Evolutionary conservation across 2,329 filamentous ascomycete species (phyloP), one percentile per base, ranked within the genome.

Genomic region (Verticillium nonalfalfae): DNA sequence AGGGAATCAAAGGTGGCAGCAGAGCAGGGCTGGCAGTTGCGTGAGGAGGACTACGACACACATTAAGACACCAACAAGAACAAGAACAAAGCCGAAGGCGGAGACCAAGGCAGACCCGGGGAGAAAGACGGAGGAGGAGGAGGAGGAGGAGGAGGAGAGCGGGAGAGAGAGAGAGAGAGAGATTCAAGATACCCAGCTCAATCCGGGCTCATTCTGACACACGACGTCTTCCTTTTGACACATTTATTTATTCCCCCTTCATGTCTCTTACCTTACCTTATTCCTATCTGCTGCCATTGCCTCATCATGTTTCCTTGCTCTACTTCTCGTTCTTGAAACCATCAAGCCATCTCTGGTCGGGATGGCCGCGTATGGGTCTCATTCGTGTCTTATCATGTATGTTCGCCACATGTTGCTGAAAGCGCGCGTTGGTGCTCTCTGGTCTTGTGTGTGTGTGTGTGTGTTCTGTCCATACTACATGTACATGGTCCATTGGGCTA

Each of bases 121-220:
- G 62, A 60, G 60, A 58, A 60, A 61, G 57, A 63, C 50, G 38
- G 38, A 34, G 38, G 39, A 38, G 52, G 59, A 66, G 21, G 21
- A 65, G 64, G 63, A 66, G 64, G 36, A 68, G 66, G 65, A 60
- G 62, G 57, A 63, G 52, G 57, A 26, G 34, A 38, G 38, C 57
- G 52, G 59, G 65, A 21, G 21, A 65, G 64, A 62, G 66, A 63
- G 36, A 68, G 66, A 64, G 65, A 63, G 66, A 67, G 68, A 65
- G 66, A 68, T 68, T 68, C 71, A 72, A 75, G 73, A 76, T 76
- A 76, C 74, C 74, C 74, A 75, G 73, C 72, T 74, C 70, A 67
- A 69, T 69, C 66, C 63, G 71, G 71, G 70, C 71, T 73, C 72
- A 71, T 72, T 71, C 71, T 70, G 68, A 70, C 68, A 67, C 68